These are phyloP conservation scores for Schizophyllum commune DNA, from an alignment of 1,284 basidiomycete species.

Conservation along the genomic window DNA sequence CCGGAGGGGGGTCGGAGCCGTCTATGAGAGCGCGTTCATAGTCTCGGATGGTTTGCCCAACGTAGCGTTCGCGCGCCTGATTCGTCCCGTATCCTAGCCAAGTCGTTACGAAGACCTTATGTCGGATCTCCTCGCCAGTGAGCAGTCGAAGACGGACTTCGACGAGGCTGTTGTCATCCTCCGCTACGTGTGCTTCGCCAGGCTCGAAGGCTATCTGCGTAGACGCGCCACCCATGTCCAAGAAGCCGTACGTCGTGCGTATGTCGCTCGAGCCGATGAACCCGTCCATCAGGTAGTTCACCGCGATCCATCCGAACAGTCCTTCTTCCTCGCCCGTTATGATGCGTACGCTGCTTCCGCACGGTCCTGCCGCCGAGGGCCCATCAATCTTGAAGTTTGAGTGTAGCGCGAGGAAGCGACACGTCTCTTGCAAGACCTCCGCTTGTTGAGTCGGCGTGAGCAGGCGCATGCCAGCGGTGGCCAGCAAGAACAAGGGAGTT, in stretches of 20 bases:
- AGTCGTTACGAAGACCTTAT: slow-evolving; percentile 95
- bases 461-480: slow-evolving; percentile 97
- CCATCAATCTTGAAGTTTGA: slow-evolving; percentile 72
- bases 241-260: slow-evolving; percentile 89
- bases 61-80: slow-evolving; percentile 88
- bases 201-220: slow-evolving; percentile 98
- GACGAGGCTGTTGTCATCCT: slow-evolving; percentile 60
- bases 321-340: slow-evolving; percentile 99
- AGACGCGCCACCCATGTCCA: slow-evolving; percentile 99
- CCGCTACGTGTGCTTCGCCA: slow-evolving; percentile 42
- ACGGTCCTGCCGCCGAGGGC: slow-evolving; percentile 61
- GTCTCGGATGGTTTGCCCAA: slow-evolving; percentile 48
- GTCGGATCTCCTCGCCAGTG: slow-evolving; percentile 80
- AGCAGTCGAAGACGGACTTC: slow-evolving; percentile 79
- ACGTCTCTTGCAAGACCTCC: slow-evolving; percentile 69
- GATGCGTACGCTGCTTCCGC: slow-evolving; percentile 85
- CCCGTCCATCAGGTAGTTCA: slow-evolving; percentile 99
- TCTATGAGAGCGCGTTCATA: slow-evolving; percentile 28
- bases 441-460: slow-evolving; percentile 65
- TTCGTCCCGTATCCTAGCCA: slow-evolving; percentile 99
- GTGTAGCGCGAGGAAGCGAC: slow-evolving; percentile 65
- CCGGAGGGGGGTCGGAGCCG: slow-evolving; percentile 21
- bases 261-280: slow-evolving; percentile 61
- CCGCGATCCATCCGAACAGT: slow-evolving; percentile 96
- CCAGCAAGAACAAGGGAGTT: slow-evolving; percentile 91